Percentiles rank a stretch among this genome's conserved stretches.
These are phyloP conservation scores for Juglanconis sp. DNA, from an alignment of 2,329 filamentous ascomycete species.

Conservation along the genomic window DNA sequence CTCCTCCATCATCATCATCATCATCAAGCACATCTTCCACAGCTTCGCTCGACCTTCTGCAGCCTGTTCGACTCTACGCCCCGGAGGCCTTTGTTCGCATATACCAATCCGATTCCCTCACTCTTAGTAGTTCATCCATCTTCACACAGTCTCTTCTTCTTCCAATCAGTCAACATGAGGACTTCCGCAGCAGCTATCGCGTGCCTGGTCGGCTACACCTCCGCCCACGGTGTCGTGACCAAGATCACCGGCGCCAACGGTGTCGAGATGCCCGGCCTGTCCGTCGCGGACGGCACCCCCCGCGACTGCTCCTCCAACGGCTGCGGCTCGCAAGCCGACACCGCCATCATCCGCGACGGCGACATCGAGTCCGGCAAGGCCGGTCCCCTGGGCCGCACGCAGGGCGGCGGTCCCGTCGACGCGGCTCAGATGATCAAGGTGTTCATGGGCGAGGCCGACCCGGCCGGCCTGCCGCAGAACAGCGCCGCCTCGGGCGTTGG, in stretches of 20 bases:
- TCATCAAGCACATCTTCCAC: not conserved
- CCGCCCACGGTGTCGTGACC: conserved; percentile 16
- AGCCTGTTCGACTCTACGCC: not conserved
- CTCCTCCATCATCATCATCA: not conserved
- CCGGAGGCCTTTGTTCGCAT: not conserved
- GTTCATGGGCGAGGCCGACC: conserved; percentile 42
- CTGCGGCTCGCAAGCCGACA: conserved; percentile 54
- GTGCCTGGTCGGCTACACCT: conserved; percentile 10
- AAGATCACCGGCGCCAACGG: conserved; percentile 15
- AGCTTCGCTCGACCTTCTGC: not conserved
- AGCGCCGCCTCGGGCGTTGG: conserved; percentile 30
- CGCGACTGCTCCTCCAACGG: conserved; percentile 50
- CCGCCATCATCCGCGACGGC: conserved; percentile 50
- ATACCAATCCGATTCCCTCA: not conserved
- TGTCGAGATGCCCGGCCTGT: conserved; percentile 17
- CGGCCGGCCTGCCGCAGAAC: conserved; percentile 26
- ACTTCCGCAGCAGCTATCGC: conserved; percentile 8
- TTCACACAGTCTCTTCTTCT: not conserved
- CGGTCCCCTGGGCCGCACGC: conserved; percentile 50
- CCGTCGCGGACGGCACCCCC: conserved; percentile 52
- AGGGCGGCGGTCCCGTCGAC: conserved; percentile 46
- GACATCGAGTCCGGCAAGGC: conserved; percentile 48
- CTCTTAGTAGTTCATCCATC: not conserved
- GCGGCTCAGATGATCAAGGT: conserved; percentile 45
- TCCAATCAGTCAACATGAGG: conserved; percentile 5